Base-by-base conservation (phyloP, 768 basidiomycete genomes). In the Mrakia gelida region DNA sequence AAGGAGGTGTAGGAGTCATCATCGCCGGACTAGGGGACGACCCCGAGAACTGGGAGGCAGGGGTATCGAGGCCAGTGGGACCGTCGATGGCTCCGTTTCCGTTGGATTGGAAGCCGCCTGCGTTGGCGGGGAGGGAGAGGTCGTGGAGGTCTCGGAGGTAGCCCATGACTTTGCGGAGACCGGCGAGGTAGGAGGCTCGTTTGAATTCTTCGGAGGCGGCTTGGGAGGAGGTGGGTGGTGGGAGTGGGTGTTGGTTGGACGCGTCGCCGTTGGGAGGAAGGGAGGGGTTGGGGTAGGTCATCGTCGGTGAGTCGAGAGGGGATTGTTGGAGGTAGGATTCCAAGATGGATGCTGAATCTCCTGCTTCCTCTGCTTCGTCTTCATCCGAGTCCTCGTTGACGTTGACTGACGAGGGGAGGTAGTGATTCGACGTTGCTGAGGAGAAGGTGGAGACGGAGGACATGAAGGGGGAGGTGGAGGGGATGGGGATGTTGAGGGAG, bases 121-220 rank as follows among this genome's bases (percentile, higher is more conserved):
- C 61, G 62, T 54, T 59, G 38, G 61, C 52, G 16, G 91, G 90
- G 88, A 80, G 90, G 26, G 90, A 91, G 43, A 99, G 87, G 82
- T 99, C 97, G 82, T 95, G 92, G 90, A 99, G 91, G 81, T 99
- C 97, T 81, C 90, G 90, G 28, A 99, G 88, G 84, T 98, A 99
- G 10, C 94, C 93, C 92, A 98, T 95, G 26, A 99, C 90, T 15
- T 92, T 92, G 75, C 92, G 89, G 73, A 99, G 87, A 45, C 93
- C 94, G 10, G 76, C 73, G 1, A 82, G 78, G 75, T 84, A 84
- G 13, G 59, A 18, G 1, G n/a, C 70, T 52, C n/a, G 65, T 67
- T 38, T 43, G 30, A 32, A 38, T 18, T 75, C 75, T 65, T 62
- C 61, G 18, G 34, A n/a, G 16, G 32, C 68, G 38, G n/a, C 52